A percentile compares a stretch with the other conserved stretches of the same genome.
phyloP scores from a whole-genome alignment of 345 rosid species.

The Murraya paniculata region DNA sequence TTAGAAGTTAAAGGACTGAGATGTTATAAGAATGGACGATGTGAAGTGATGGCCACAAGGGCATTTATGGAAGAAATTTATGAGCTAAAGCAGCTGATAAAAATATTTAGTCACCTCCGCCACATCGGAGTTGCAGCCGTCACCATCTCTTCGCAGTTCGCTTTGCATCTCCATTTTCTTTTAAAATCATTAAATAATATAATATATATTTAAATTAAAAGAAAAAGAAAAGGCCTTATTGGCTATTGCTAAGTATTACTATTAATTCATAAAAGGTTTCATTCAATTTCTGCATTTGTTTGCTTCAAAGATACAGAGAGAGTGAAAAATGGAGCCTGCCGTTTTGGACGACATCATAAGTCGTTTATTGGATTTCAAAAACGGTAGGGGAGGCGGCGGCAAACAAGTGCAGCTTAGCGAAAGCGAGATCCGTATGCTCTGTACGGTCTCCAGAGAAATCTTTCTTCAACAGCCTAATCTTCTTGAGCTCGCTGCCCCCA shows the following conservation, averaged over 20 bases:
- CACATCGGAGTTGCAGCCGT: constrained; percentile 26
- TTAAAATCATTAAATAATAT: neutral
- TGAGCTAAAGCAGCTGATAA: neutral
- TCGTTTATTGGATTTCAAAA: constrained; percentile 61
- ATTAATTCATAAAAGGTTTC: neutral
- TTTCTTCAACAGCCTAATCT: constrained; percentile 88
- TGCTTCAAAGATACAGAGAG: neutral
- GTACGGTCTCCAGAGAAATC: constrained; percentile 58
- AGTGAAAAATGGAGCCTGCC: constrained; percentile 57
- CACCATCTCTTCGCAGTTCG: neutral
- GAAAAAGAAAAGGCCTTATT: neutral
- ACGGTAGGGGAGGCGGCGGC: constrained; percentile 57
- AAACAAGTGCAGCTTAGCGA: constrained; percentile 82
- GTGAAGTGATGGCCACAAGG: neutral
- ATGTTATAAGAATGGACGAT: neutral
- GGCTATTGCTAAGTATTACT: neutral
- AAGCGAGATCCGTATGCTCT: constrained; percentile 85
- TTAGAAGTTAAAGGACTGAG: neutral
- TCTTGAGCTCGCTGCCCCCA: constrained; percentile 88
- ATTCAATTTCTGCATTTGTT: neutral
- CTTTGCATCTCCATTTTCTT: neutral
- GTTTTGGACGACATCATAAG: constrained; percentile 67
- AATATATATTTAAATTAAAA: neutral
- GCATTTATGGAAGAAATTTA: constrained; percentile 18
- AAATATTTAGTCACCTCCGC: constrained; percentile 23